These are phyloP conservation scores for Suillus paluster DNA, from an alignment of 768 basidiomycete species.

Conservation along the genomic window DNA sequence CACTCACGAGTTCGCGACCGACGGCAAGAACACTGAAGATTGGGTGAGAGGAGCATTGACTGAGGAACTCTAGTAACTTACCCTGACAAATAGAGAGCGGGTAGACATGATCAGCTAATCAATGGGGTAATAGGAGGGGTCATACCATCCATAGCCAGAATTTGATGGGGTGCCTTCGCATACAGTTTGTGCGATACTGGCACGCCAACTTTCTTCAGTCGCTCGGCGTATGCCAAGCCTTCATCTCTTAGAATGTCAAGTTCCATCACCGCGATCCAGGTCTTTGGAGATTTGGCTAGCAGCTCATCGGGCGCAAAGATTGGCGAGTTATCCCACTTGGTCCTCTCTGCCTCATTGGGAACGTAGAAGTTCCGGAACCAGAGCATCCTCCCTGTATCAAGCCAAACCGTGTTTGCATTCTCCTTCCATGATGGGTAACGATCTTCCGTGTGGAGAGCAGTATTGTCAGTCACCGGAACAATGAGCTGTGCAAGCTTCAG, in stretches of 20 bases:
- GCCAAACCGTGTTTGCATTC: constrained; percentile 65
- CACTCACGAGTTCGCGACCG: constrained; percentile 42
- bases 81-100: constrained; percentile 21
- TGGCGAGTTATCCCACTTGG: constrained; percentile 74
- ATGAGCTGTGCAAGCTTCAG: constrained; percentile 67
- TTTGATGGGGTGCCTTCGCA: constrained; percentile 68
- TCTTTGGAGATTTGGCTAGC: constrained; percentile 54
- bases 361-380: constrained; percentile 78
- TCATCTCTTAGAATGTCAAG: constrained; percentile 74
- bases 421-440: constrained; percentile 58
- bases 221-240: constrained; percentile 66
- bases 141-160: constrained; percentile 78
- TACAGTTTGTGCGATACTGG: constrained; percentile 60
- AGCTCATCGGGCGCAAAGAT: constrained; percentile 65
- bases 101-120: neutral
- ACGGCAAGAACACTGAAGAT: constrained; percentile 39
- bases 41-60: constrained; percentile 16
- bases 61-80: constrained; percentile 14
- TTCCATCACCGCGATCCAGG: constrained; percentile 72
- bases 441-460: constrained; percentile 46
- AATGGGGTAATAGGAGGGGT: constrained; percentile 9
- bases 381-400: constrained; percentile 64
- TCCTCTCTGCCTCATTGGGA: constrained; percentile 61
- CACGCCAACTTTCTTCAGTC: constrained; percentile 56
- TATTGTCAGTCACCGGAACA: constrained; percentile 80